These are phyloP conservation scores for Erythrophleum fordii DNA, from an alignment of 306 rosid species.

Conservation along the genomic window DNA sequence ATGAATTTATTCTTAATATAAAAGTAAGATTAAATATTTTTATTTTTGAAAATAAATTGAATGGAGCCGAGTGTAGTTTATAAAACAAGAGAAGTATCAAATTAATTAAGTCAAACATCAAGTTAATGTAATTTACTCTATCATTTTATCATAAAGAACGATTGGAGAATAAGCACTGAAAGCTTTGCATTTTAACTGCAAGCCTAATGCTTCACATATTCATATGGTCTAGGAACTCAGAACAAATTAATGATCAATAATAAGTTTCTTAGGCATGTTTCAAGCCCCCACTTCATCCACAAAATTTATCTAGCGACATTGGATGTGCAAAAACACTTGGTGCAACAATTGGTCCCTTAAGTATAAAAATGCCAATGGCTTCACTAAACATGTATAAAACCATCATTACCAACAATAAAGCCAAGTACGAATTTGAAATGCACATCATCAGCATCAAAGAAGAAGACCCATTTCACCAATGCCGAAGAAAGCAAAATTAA, in stretches of 20 bases:
- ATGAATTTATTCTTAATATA: too few species aligned
- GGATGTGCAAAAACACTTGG: not conserved
- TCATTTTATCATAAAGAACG: not conserved
- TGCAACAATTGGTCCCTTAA: not conserved
- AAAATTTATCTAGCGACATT: not conserved
- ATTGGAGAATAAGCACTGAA: not conserved
- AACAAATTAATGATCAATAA: not conserved
- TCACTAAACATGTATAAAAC: not conserved
- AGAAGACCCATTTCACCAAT: not conserved
- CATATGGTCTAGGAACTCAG: not conserved
- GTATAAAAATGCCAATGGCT: not conserved
- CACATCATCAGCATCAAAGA: not conserved
- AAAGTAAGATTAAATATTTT: too few species aligned
- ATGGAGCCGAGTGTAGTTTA: too few species aligned
- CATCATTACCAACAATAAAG: not conserved
- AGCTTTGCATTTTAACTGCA: not conserved
- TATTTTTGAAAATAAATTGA: too few species aligned
- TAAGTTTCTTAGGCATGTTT: not conserved
- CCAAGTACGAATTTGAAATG: not conserved
- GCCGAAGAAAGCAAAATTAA: not conserved
- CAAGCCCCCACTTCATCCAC: not conserved
- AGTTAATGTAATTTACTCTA: too few species aligned
- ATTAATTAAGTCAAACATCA: too few species aligned
- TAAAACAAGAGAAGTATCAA: too few species aligned
- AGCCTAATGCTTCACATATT: not conserved